These are phyloP conservation scores for Schwanniomyces etchellsii DNA, from an alignment of 1,139 yeast species.

Conservation along the genomic window DNA sequence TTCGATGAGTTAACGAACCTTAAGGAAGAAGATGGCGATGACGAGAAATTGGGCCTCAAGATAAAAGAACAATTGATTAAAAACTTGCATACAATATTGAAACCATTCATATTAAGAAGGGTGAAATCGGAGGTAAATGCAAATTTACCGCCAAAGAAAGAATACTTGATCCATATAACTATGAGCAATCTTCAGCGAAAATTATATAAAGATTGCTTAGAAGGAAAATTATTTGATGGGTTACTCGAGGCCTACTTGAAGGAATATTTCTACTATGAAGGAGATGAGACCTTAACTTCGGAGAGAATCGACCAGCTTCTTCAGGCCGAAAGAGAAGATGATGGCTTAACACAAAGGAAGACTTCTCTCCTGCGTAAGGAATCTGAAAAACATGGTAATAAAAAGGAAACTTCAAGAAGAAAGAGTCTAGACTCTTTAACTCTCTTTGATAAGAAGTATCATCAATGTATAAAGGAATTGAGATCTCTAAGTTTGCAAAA, in stretches of 20 bases:
- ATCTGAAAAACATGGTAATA: not conserved
- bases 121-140: slow-evolving; percentile 67
- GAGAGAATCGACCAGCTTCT: slow-evolving; percentile 12
- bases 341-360: slow-evolving; percentile 17
- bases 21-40: slow-evolving; percentile 32
- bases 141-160: slow-evolving; percentile 80
- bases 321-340: slow-evolving; percentile 16
- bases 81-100: slow-evolving; percentile 78
- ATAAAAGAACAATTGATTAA: slow-evolving; percentile 60
- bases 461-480: slow-evolving; percentile 15
- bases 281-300: slow-evolving; percentile 6
- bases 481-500: slow-evolving; percentile 45
- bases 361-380: too few relatives aligned
- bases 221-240: slow-evolving; percentile 35
- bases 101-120: slow-evolving; percentile 82
- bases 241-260: slow-evolving; percentile 40
- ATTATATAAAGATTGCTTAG: slow-evolving; percentile 58
- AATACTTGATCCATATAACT: slow-evolving; percentile 72
- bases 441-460: slow-evolving; percentile 4
- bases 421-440: not conserved
- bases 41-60: slow-evolving; percentile 50
- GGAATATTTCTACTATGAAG: slow-evolving; percentile 30
- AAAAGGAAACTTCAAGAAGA: not conserved
- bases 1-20: slow-evolving; percentile 50
- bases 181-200: slow-evolving; percentile 57